A percentile compares a stretch with the other conserved stretches of the same genome.
Evolutionary conservation across 768 basidiomycete genomes (phyloP).

Genomic region (Boletus pseudo-olivaceus): DNA sequence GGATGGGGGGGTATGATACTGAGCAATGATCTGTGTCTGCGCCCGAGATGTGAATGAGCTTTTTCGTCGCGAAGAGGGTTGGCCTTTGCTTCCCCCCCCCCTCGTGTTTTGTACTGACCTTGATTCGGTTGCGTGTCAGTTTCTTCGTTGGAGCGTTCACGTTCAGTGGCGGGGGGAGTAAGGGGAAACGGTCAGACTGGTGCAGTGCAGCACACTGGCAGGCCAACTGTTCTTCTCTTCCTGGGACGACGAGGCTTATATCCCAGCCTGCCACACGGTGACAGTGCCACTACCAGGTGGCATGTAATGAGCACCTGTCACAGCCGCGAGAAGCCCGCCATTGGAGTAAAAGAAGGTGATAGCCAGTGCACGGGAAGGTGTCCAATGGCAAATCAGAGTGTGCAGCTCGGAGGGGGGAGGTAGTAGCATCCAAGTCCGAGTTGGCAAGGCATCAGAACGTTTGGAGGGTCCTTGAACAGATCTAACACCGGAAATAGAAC

Average conservation of each 20-base stretch:
- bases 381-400: slow-evolving; percentile 14
- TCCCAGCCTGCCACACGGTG: slow-evolving; percentile 23
- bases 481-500: not conserved
- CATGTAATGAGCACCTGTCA: slow-evolving; percentile 13
- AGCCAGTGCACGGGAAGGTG: slow-evolving; percentile 3
- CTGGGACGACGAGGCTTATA: slow-evolving; percentile 14
- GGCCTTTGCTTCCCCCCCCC: not conserved
- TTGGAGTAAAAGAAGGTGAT: slow-evolving; percentile 13
- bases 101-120: not conserved
- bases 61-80: not conserved
- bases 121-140: not conserved
- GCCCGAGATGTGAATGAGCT: not conserved
- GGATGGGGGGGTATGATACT: not conserved
- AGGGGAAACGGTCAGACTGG: slow-evolving; percentile 5
- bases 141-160: not conserved
- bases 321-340: slow-evolving; percentile 25
- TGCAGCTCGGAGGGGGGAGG: not conserved
- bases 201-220: slow-evolving; percentile 10
- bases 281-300: slow-evolving; percentile 29
- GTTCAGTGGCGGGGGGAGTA: not conserved
- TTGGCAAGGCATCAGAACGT: not conserved
- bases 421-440: not conserved
- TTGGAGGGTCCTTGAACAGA: slow-evolving; percentile 6
- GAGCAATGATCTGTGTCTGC: not conserved
- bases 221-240: not conserved